Conservation (phyloP, 75 land plant genomes). For the Ceratopteris richardii region DNA sequence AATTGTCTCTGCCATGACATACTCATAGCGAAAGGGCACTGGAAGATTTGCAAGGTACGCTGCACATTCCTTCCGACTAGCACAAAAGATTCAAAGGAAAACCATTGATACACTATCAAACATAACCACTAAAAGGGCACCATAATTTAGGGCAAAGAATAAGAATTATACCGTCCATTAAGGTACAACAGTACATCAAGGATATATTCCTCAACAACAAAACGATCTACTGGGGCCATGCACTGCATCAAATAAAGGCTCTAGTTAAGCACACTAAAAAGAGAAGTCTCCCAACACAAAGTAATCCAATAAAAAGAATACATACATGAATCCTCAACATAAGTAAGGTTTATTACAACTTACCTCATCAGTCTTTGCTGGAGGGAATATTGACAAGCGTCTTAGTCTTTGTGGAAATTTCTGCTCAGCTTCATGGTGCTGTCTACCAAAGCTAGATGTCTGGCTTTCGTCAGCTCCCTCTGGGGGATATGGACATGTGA, state of each 20-base stretch:
- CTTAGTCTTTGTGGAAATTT: conserved; percentile 66
- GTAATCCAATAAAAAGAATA: too few species aligned
- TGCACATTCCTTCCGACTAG: conserved; percentile 96
- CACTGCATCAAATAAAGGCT: conserved; percentile 39
- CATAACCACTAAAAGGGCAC: neutral
- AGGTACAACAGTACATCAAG: conserved; percentile 87
- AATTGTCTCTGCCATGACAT: conserved; percentile 95
- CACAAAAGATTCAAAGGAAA: conserved; percentile 17
- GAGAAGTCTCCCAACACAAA: too few species aligned
- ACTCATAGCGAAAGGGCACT: conserved; percentile 94
- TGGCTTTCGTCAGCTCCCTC: conserved; percentile 19
- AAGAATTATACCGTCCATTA: conserved; percentile 68
- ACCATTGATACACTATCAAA: neutral
- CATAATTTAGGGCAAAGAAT: too few species aligned
- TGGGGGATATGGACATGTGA: conserved; percentile 60
- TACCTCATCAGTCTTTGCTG: conserved; percentile 64
- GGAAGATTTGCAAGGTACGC: conserved; percentile 84
- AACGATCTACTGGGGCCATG: conserved; percentile 85
- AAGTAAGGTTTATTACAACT: too few species aligned
- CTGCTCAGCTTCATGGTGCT: conserved; percentile 64
- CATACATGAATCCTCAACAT: too few species aligned
- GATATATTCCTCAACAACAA: conserved; percentile 89
- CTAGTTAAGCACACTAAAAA: neutral
- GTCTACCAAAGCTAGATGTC: conserved; percentile 34
- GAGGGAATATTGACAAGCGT: conserved; percentile 70